Evolutionary conservation across 1,284 basidiomycete species (phyloP).

Genomic region (Rhodotorula sp.): DNA sequence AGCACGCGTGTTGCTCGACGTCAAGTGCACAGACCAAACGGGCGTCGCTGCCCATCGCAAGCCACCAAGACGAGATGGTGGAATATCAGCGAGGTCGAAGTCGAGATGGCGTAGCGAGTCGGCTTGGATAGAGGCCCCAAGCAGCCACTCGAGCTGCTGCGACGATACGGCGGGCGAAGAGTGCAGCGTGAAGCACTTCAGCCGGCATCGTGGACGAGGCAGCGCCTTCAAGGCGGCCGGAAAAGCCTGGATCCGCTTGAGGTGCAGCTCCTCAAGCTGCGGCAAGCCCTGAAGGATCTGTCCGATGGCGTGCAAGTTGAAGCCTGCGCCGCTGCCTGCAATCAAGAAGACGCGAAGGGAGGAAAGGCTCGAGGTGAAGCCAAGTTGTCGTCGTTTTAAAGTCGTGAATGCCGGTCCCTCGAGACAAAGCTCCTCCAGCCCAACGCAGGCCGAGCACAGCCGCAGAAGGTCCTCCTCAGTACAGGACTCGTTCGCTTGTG

Average conservation of each 20-base stretch:
- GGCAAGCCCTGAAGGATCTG: constrained; percentile 17
- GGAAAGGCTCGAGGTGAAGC: constrained; percentile 1
- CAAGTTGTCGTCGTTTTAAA: constrained; percentile 15
- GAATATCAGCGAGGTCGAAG: constrained; percentile 5
- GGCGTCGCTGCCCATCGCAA: constrained; percentile 23
- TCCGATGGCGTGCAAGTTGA: constrained; percentile 26
- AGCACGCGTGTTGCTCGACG: neutral
- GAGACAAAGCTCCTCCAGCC: neutral
- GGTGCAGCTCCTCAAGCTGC: constrained; percentile 7
- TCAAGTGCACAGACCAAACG: constrained; percentile 4
- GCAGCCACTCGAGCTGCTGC: constrained; percentile 27
- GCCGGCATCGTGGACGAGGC: neutral
- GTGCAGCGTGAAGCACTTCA: constrained; percentile 19
- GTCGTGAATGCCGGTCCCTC: neutral
- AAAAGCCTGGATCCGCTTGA: constrained; percentile 10
- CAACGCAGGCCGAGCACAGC: neutral
- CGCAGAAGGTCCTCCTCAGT: constrained; percentile 20
- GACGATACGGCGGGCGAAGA: neutral
- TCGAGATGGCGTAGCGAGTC: constrained; percentile 29
- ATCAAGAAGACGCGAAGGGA: constrained; percentile 14
- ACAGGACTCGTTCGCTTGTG: neutral
- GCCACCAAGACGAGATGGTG: constrained; percentile 6
- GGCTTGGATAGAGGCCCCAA: constrained; percentile 17
- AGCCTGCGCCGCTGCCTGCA: neutral
- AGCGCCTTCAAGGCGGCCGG: constrained; percentile 4